These are phyloP conservation scores for Sclerotinia trifoliorum DNA, from an alignment of 2,329 filamentous ascomycete species.

Conservation along the genomic window DNA sequence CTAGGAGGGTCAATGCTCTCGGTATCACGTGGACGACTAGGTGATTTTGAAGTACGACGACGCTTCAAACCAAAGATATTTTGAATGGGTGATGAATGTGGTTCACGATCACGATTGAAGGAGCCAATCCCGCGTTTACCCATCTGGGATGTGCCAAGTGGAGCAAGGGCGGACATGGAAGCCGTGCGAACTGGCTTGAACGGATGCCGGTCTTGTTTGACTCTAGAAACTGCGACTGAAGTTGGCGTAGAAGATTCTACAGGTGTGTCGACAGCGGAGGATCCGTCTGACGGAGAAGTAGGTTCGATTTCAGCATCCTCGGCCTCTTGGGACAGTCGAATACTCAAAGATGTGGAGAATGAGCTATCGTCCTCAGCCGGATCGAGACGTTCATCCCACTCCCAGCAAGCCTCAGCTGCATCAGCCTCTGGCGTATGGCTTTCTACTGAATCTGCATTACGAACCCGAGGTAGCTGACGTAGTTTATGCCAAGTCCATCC, in stretches of 20 bases:
- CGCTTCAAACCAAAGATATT: conserved; percentile 32
- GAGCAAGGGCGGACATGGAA: conserved; percentile 50
- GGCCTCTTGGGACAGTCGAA: conserved; percentile 44
- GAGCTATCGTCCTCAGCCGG: not conserved
- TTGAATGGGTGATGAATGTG: conserved; percentile 31
- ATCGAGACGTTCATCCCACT: conserved; percentile 51
- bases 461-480: conserved; percentile 59
- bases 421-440: conserved; percentile 58
- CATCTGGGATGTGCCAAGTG: conserved; percentile 42
- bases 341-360: conserved; percentile 46
- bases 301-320: conserved; percentile 32
- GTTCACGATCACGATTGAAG: conserved; percentile 40
- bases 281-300: conserved; percentile 37
- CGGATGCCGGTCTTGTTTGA: conserved; percentile 35
- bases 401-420: conserved; percentile 65
- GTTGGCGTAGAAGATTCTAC: conserved; percentile 35
- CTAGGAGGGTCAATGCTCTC: conserved; percentile 45
- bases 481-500: conserved; percentile 72
- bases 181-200: conserved; percentile 52
- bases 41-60: conserved; percentile 53
- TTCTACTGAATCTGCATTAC: conserved; percentile 47
- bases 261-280: conserved; percentile 37
- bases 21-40: conserved; percentile 52
- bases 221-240: conserved; percentile 25
- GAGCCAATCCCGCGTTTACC: conserved; percentile 50